These are phyloP conservation scores for Dryas drummondii DNA, from an alignment of 306 rosid genomes.

Conservation along the genomic window DNA sequence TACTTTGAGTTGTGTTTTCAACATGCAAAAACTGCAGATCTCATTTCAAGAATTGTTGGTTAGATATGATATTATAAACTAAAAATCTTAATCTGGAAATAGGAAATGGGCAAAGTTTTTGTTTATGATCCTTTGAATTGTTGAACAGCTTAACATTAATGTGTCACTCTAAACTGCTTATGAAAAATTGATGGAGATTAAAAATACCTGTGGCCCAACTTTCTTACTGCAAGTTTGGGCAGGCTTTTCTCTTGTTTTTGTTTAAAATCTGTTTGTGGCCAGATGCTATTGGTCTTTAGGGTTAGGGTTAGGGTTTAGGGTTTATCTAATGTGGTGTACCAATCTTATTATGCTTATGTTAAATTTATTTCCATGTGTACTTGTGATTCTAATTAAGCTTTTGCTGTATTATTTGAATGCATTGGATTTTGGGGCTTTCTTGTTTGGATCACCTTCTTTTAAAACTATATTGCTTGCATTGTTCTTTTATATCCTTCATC, in stretches of 20 bases:
- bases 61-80: not conserved
- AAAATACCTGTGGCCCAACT: not conserved
- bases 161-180: not conserved
- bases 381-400: not conserved
- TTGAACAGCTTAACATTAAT: not conserved
- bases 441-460: not conserved
- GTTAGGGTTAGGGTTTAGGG: too few relatives aligned
- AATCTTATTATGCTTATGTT: not conserved
- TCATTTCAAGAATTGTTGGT: not conserved
- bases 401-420: not conserved
- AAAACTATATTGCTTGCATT: too few relatives aligned
- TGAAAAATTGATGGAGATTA: not conserved
- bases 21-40: conserved; percentile 1
- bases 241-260: not conserved
- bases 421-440: not conserved
- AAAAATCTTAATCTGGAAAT: not conserved
- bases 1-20: not conserved
- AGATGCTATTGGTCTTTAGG: not conserved
- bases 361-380: not conserved
- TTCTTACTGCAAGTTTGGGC: not conserved
- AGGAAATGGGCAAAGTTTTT: not conserved
- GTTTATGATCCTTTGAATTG: not conserved
- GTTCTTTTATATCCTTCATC: too few relatives aligned
- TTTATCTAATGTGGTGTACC: not conserved
- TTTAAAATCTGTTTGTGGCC: not conserved